Evolutionary conservation across 305 asterid species (phyloP).

Genomic region (Fraxinus dipetala): DNA sequence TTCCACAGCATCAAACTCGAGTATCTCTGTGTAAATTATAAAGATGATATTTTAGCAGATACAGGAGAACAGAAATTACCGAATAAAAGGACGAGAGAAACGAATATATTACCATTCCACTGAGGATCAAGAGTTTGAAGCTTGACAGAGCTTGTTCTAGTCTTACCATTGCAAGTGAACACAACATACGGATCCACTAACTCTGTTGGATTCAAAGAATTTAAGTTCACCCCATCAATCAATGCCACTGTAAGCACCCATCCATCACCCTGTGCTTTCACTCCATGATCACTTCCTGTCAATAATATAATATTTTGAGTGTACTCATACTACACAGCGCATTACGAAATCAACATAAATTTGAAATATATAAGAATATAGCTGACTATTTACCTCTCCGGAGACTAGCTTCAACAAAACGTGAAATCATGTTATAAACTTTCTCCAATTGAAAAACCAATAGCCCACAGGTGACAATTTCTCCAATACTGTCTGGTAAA

Average conservation of each 20-base stretch:
- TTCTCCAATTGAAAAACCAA: constrained; percentile 59
- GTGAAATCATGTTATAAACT: constrained; percentile 61
- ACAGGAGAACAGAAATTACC: not conserved
- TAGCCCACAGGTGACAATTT: constrained; percentile 54
- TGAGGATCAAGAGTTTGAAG: constrained; percentile 75
- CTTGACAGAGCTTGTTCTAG: constrained; percentile 90
- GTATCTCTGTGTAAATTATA: constrained; percentile 53
- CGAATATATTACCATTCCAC: constrained; percentile 59
- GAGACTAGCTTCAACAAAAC: constrained; percentile 68
- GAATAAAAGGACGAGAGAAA: not conserved
- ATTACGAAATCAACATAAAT: not conserved
- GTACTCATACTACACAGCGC: not conserved
- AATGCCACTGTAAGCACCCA: constrained; percentile 87
- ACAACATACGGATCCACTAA: constrained; percentile 76
- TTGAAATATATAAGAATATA: constrained; percentile 2
- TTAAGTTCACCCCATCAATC: constrained; percentile 63
- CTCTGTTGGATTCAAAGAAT: constrained; percentile 48
- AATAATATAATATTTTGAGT: constrained; percentile 14
- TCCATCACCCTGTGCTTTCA: constrained; percentile 84
- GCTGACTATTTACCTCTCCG: constrained; percentile 45
- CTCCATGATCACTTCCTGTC: constrained; percentile 77
- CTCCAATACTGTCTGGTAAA: constrained; percentile 83
- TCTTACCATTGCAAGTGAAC: constrained; percentile 81
- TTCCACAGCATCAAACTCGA: constrained; percentile 84
- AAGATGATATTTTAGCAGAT: constrained; percentile 13